Percentiles rank a stretch among this genome's conserved stretches.
Conservation (phyloP, 495 filamentous ascomycete genomes). For the Penicillium lividum region DNA sequence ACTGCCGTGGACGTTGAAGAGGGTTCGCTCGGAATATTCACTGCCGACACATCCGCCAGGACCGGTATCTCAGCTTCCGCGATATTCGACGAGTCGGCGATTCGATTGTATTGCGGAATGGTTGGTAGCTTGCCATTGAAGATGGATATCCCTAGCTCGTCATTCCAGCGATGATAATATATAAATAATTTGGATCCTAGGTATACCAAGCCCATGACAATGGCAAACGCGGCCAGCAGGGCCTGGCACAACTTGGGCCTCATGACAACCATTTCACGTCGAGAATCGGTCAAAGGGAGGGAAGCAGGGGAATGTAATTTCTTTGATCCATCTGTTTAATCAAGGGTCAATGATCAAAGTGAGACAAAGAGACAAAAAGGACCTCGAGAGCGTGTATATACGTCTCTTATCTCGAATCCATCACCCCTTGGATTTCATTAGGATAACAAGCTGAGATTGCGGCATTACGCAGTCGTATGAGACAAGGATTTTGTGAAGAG, state of each 20-base stretch:
- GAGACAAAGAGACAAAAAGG: background rate
- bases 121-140: constrained; percentile 12
- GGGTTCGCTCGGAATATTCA: background rate
- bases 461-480: background rate
- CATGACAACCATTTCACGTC: background rate
- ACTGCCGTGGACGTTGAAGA: background rate
- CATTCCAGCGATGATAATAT: background rate
- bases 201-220: constrained; percentile 14
- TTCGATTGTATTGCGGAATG: constrained; percentile 2
- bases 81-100: background rate
- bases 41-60: background rate
- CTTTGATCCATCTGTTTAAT: background rate
- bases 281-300: background rate
- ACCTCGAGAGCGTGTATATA: background rate
- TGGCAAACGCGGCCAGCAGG: constrained; percentile 7
- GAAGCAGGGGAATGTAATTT: background rate
- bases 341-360: background rate
- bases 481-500: background rate
- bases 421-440: background rate
- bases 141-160: background rate
- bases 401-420: background rate
- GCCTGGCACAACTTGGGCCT: constrained; percentile 13
- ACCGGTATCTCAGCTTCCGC: background rate
- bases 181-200: background rate
- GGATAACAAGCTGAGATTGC: background rate